Base-by-base conservation (phyloP, 345 rosid genomes). In the Aquilaria yunnanensis region DNA sequence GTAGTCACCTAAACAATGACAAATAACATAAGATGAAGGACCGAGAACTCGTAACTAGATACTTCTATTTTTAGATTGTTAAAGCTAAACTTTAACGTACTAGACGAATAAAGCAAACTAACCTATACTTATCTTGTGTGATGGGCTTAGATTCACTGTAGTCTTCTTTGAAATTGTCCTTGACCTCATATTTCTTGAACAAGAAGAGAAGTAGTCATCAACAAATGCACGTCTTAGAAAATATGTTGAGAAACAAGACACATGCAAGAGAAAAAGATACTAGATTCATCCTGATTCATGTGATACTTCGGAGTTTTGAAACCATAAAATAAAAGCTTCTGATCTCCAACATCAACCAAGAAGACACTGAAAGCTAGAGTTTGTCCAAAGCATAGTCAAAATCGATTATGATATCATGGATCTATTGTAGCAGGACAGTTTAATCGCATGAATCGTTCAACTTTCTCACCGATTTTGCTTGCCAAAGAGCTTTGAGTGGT, bases 61-160 rank as follows among this genome's bases (percentile, higher is more conserved):
- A 23, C 1, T 23, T 23, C 23, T 1, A 23, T 23, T 23, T 23
- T 23, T 1, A 23, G 23, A 23, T 1, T 23, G 1, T 23, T 23
- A 23, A 14, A 16, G 32, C 32, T 1, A 16, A 23, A 29, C 31
- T 23, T 54, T 33, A 9, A 56, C 47, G 37, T 13, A 58, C 7
- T n/a, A 12, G 23, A 23, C 23, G 23, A 23, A 23, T 23, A 23
- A 23, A 23, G 23, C 23, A 23, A 65, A 77, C 68, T 46, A 65
- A 81, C 97, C 97, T 78, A 79, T 72, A 47, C 87, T 85, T 59
- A 88, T 74, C 62, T 82, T 83, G 43, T 63, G 85, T 6, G 96
- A 81, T 1, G 94, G 85, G 30, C 88, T 85, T 23, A 23, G 23
- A 23, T 23, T 23, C 23, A 23, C 23, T 23, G 23, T 23, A 23